A percentile compares a stretch with the other conserved stretches of the same genome.
Conservation (phyloP, 2,329 filamentous ascomycete species). For the Ascochyta lentis region DNA sequence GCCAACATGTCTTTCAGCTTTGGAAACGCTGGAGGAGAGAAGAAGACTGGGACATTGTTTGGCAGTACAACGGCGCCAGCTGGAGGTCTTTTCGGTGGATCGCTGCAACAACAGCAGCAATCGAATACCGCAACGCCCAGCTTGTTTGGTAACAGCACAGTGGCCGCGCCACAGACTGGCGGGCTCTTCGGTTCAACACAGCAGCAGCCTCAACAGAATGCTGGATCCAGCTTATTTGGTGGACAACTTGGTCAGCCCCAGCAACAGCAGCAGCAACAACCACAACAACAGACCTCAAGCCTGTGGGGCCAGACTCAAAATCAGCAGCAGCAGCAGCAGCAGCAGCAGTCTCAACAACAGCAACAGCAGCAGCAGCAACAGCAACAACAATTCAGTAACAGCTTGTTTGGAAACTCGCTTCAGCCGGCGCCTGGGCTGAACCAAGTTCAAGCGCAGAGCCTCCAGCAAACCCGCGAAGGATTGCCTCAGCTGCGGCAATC, state of each 20-base stretch:
- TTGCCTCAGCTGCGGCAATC: conserved; percentile 46
- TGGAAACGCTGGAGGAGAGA: conserved; percentile 38
- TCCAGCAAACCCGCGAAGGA: conserved; percentile 48
- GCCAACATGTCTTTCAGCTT: conserved; percentile 42
- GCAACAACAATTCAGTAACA: conserved; percentile 51
- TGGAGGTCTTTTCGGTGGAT: conserved; percentile 50
- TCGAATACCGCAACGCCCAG: conserved; percentile 45
- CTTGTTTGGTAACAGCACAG: conserved; percentile 26
- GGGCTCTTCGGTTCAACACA: conserved; percentile 27
- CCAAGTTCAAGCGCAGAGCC: conserved; percentile 38
- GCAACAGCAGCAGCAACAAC: conserved; percentile 27
- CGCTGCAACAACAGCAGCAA: conserved; percentile 42
- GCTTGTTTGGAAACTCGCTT: conserved; percentile 46
- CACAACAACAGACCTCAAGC: conserved; percentile 46
- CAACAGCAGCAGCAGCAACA: conserved; percentile 54
- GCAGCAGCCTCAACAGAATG: conserved; percentile 24
- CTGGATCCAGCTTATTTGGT: conserved; percentile 32
- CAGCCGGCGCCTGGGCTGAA: conserved; percentile 42
- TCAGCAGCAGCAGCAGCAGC: conserved; percentile 47
- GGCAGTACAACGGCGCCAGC: conserved; percentile 45
- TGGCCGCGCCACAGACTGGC: conserved; percentile 29
- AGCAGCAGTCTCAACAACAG: conserved; percentile 50
- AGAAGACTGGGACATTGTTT: conserved; percentile 47
- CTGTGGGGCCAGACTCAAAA: conserved; percentile 49
- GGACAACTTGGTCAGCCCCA: conserved; percentile 15